Evolutionary conservation across 163 green algal genomes (phyloP), one percentile per base, ranked within the genome.

Genomic region (Chlorella variabilis): DNA sequence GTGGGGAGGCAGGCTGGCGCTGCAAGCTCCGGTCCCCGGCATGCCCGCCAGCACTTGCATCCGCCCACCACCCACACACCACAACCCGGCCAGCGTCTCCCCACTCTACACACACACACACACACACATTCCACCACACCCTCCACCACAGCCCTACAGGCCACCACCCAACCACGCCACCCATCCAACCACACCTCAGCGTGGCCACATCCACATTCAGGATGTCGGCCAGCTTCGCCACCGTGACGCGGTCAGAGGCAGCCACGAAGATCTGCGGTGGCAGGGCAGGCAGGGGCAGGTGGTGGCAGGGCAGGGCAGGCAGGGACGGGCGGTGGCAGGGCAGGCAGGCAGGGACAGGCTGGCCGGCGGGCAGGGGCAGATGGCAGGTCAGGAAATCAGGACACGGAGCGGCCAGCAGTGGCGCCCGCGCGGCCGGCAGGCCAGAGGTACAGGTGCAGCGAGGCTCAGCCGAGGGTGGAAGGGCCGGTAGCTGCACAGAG

Each of bases 181-280:
- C 45, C 20, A 3, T n/a, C 34, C 62, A 33, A 34, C 18, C 70
- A 17, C 15, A 70, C 76, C 89, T 80, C 45, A 96, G 88, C 54
- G 92, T 88, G 31, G 75, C 29, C 70, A 95, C 74, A 23, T 91
- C 77, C 67, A 95, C 90, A 21, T 88, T 85, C n/a, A 98, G 89
- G 27, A 98, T 96, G 58, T 74, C 65, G 1, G 93, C 95, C 76
- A 98, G 91, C 59, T 96, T 86, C 9, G 81, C 86, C 33, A 97
- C 91, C 23, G 81, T 80, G 2, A 93, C 86, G 1, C 90, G 90
- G 61, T 96, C 94, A 51, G 91, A 98, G 75, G 91, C 94, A 34
- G 96, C 94, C 25, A 98, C 88, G 71, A 98, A 97, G 20, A 96
- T 33, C 41, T n/a, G 20, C n/a, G n/a, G n/a, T n/a, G 56, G 85